Evolutionary conservation across 2,329 filamentous ascomycete species (phyloP), one percentile per base, ranked within the genome.

Genomic region (Aspergillus sp.): DNA sequence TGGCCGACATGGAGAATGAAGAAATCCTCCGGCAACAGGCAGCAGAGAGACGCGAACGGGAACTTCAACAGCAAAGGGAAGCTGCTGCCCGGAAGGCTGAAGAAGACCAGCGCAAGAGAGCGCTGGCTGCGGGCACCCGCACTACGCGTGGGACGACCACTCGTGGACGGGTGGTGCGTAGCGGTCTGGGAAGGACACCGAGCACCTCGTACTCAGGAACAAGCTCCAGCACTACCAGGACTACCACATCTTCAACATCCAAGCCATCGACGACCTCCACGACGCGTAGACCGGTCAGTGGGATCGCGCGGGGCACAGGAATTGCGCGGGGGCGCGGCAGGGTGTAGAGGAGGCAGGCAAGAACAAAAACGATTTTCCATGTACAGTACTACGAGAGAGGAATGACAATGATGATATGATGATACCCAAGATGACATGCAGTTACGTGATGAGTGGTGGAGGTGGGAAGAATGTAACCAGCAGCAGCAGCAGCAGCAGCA

Each of bases 1-100:
- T 96, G 41, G 83, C 86, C n/a, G 92, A 96, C 62, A 85, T 92
- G 58, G 94, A 98, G 76, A 88, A 88, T 57, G 94, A 98, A 73
- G 87, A 87, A 3, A 74, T 87, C 11, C 80, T 88, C 63, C 88
- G 86, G 69, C 90, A 91, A 71, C 88, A 92, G 68, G 91, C 90
- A 49, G 90, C 87, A 1, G 90, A 96, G 75, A 85, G 91, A 62
- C 86, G 87, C 53, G 90, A 88, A 49, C 84, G 85, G 2, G 93
- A 96, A 71, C 90, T 95, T 60, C 90, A 95, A 73, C 85, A 89
- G 63, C 84, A 91, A 60, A 85, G 88, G 56, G 91, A 92, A 66
- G 90, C 90, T 32, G 84, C 88, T 11, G 81, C 78, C 5, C 76
- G 80, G 53, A 82, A 77, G 60, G 79, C 81, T 70, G 87, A 77